Evolutionary conservation across 495 filamentous ascomycete species (phyloP).

Genomic region (Lichenothelia convexa): DNA sequence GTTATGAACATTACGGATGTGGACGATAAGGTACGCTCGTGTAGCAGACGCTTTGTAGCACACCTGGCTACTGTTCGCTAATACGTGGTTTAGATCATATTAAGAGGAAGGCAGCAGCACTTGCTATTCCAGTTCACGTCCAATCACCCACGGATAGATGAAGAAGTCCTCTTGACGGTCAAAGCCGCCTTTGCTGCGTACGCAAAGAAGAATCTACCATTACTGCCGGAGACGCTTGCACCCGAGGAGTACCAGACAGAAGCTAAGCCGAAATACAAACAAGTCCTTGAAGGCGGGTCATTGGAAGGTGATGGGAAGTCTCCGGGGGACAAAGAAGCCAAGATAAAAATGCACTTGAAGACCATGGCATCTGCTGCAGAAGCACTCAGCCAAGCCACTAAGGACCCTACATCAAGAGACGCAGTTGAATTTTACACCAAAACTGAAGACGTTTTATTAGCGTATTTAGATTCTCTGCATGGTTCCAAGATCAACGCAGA

Average conservation of each 20-base stretch:
- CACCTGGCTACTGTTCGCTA: too few relatives aligned
- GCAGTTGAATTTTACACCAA: slow-evolving; percentile 35
- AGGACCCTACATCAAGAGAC: slow-evolving; percentile 7
- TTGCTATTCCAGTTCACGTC: slow-evolving; percentile 40
- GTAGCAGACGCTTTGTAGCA: too few relatives aligned
- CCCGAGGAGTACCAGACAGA: neutral
- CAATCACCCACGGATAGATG: slow-evolving; percentile 28
- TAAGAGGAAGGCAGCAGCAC: slow-evolving; percentile 61
- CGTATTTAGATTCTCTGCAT: slow-evolving; percentile 66
- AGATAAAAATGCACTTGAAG: slow-evolving; percentile 84
- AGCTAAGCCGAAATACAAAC: slow-evolving; percentile 38
- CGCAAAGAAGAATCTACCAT: slow-evolving; percentile 54
- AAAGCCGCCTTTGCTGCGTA: slow-evolving; percentile 54
- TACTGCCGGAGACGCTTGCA: slow-evolving; percentile 22
- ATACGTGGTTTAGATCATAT: slow-evolving; percentile 80
- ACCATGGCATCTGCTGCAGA: slow-evolving; percentile 32
- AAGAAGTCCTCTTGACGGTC: slow-evolving; percentile 31
- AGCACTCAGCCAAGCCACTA: slow-evolving; percentile 9
- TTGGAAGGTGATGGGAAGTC: slow-evolving; percentile 40
- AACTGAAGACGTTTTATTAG: slow-evolving; percentile 53
- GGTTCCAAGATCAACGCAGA: slow-evolving; percentile 54
- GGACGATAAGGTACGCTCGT: slow-evolving; percentile 50
- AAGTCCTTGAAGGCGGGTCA: slow-evolving; percentile 39
- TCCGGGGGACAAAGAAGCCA: slow-evolving; percentile 57
- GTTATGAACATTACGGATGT: slow-evolving; percentile 95